Evolutionary conservation across 192 early-diverging fungal genomes (phyloP), one percentile per base, ranked within the genome.

Genomic region (Coemansia sp.): DNA sequence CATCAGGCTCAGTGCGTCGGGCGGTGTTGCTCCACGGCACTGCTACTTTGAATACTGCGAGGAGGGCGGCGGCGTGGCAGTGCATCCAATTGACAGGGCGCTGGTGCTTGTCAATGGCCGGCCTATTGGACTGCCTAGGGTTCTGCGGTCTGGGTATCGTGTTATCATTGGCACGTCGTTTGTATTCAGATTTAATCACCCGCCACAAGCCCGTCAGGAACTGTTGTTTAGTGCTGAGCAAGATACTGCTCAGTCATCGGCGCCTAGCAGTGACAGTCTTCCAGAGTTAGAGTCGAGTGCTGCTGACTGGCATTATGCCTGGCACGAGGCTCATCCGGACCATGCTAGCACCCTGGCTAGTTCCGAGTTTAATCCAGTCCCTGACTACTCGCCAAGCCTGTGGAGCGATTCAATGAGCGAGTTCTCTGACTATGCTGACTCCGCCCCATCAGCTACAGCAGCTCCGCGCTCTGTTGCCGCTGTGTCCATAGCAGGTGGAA

Each of bases 151-250:
- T 0, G 93, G 93, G 9, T 91, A 84, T 67, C 89, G 94, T 47
- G 83, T 96, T 37, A 93, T 95, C 44, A 77, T 96, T 17, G 93
- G 92, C 39, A 86, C 88, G 42, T 85, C 89, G 62, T 93, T 92
- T 78, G 90, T 96, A 0, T 96, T 95, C 66, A 78, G 93, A 11
- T 92, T 95, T 63, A 95, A 92, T 62, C 85, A 96, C 70, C 94
- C 94, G 4, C 88, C 87, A 63, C 92, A 95, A 66, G 91, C 87
- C 2, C 86, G 91, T 5, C 68, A 62, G 46, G 78, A 78, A 21
- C 68, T 64, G 16, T 47, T 59, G 46, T 37, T 39, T 28, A 46
- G 37, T 28, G 76, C 62, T 40, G 83, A 38, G 42, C 42, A 43
- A 14, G 42, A 43, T 11, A 13, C 74, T 66, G 14, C 57, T 70